These are phyloP conservation scores for Penicillium sp. DNA, from an alignment of 2,329 filamentous ascomycete genomes.

Conservation along the genomic window DNA sequence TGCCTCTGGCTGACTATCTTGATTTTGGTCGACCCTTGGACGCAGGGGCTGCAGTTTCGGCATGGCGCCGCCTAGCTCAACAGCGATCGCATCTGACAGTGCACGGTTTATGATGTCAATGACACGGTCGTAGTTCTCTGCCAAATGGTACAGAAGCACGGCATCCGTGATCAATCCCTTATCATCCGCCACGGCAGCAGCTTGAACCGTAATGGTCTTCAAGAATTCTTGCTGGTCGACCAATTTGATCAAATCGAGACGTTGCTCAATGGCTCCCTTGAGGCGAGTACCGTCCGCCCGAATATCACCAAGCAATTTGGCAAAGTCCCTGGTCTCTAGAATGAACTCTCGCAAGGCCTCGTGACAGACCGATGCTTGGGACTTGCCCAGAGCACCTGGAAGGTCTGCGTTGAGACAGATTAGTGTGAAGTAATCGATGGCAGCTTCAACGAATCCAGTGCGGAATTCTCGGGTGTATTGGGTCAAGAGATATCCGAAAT, in stretches of 20 bases:
- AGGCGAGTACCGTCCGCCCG: conserved; percentile 80
- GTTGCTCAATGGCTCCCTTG: conserved; percentile 81
- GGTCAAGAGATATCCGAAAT: conserved; percentile 89
- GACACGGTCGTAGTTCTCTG: conserved; percentile 94
- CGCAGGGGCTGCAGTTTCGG: conserved; percentile 77
- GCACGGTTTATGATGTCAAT: conserved; percentile 84
- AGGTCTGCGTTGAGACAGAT: conserved; percentile 91
- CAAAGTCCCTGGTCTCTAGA: conserved; percentile 95
- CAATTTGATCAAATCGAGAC: conserved; percentile 76
- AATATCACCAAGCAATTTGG: conserved; percentile 89
- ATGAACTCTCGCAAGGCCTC: conserved; percentile 91
- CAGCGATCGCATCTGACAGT: conserved; percentile 82
- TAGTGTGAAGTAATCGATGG: conserved; percentile 87
- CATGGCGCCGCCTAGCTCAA: conserved; percentile 80
- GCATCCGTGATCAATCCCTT: conserved; percentile 91
- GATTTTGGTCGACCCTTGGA: conserved; percentile 55
- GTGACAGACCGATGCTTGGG: conserved; percentile 80
- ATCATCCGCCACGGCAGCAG: conserved; percentile 88
- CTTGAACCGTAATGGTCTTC: conserved; percentile 87
- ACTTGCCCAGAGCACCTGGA: conserved; percentile 68
- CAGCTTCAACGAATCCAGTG: conserved; percentile 80
- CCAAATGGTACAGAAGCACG: conserved; percentile 89
- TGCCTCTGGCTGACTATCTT: conserved; percentile 36
- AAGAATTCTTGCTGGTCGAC: conserved; percentile 80
- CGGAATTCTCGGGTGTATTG: conserved; percentile 97